Conservation (phyloP, 1,284 basidiomycete species). For the Coniferiporia weirii region DNA sequence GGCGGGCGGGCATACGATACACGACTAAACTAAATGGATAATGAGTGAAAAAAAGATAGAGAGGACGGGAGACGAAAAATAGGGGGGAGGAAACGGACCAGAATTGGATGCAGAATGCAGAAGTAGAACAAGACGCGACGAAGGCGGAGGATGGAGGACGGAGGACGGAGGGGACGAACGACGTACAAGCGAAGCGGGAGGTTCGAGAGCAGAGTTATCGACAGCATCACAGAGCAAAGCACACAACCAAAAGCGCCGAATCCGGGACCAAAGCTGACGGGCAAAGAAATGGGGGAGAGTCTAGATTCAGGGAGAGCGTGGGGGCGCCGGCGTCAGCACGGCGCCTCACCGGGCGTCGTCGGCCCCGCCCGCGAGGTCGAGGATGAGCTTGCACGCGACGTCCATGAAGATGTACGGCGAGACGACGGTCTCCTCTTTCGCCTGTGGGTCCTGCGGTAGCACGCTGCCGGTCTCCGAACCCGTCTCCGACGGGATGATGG, state of each 20-base stretch:
- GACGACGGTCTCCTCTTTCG: constrained; percentile 70
- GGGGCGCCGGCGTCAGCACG: too few relatives aligned
- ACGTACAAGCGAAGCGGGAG: not conserved
- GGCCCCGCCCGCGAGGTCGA: constrained; percentile 71
- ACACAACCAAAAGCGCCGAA: not conserved
- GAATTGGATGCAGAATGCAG: not conserved
- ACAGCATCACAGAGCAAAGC: not conserved
- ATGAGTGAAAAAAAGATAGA: too few relatives aligned
- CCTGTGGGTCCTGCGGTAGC: constrained; percentile 25
- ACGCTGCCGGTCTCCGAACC: constrained; percentile 44
- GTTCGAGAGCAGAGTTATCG: not conserved
- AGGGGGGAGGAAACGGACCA: not conserved
- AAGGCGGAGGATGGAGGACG: not conserved
- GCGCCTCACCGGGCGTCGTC: constrained; percentile 24
- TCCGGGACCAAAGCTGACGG: not conserved
- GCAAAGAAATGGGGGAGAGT: not conserved
- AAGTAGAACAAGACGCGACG: too few relatives aligned
- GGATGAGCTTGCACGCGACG: constrained; percentile 79
- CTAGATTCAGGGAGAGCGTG: not conserved
- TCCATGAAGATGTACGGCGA: constrained; percentile 98
- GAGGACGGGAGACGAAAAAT: too few relatives aligned
- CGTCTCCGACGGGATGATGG: constrained; percentile 41
- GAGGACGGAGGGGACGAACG: not conserved
- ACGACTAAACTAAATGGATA: not conserved
- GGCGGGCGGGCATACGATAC: not conserved